Conservation (phyloP, 345 rosid species). For the Gynandropsis gynandra region DNA sequence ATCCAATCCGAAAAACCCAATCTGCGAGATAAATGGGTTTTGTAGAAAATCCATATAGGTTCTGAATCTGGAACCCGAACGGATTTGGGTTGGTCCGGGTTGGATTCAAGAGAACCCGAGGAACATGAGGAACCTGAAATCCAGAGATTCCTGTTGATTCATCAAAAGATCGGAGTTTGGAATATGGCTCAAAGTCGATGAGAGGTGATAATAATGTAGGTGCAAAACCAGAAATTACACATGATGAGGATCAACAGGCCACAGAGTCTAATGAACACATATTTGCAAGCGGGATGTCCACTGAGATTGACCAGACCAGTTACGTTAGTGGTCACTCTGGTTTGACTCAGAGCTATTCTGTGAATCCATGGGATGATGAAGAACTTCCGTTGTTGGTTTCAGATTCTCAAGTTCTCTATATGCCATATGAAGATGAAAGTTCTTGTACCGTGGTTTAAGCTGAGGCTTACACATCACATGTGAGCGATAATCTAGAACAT, state of each 20-base stretch:
- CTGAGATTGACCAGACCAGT: slow-evolving; percentile 23
- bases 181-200: not conserved
- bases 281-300: not conserved
- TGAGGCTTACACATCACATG: slow-evolving; percentile 33
- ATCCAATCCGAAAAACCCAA: too few species aligned
- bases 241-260: too few species aligned
- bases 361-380: slow-evolving; percentile 39
- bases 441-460: slow-evolving; percentile 17
- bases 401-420: slow-evolving; percentile 49
- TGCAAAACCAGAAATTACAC: not conserved
- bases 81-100: too few species aligned
- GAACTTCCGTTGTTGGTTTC: slow-evolving; percentile 41
- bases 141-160: not conserved
- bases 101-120: too few species aligned
- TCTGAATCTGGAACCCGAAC: too few species aligned
- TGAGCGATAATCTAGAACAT: slow-evolving; percentile 16
- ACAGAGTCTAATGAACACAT: not conserved
- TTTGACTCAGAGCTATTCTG: slow-evolving; percentile 27
- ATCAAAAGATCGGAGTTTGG: not conserved
- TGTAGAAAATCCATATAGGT: too few species aligned
- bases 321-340: slow-evolving; percentile 22
- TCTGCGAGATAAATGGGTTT: too few species aligned
- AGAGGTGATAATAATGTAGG: not conserved
- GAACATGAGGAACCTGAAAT: too few species aligned
- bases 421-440: slow-evolving; percentile 51